Conservation (phyloP, 2,329 filamentous ascomycete genomes). For the Emmonsiellopsis sp. region DNA sequence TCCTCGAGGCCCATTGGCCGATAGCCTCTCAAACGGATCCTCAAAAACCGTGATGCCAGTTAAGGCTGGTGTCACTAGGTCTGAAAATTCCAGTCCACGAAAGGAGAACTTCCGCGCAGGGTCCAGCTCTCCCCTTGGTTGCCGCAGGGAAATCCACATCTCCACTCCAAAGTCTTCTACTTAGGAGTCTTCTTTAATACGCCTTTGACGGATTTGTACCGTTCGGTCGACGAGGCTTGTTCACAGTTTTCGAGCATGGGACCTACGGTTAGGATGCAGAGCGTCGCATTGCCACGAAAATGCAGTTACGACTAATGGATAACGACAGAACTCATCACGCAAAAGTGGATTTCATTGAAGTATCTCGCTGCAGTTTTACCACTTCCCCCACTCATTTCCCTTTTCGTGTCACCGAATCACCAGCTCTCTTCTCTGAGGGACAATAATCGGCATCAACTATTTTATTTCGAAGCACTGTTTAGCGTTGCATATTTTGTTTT, state of each 20-base stretch:
- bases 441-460: background rate
- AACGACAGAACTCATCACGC: background rate
- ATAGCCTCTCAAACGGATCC: slow-evolving; percentile 25
- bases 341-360: background rate
- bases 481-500: slow-evolving; percentile 1
- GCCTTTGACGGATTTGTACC: background rate
- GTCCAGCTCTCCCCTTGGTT: slow-evolving; percentile 29
- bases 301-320: slow-evolving; percentile 2
- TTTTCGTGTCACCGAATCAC: background rate
- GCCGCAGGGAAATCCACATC: slow-evolving; percentile 29
- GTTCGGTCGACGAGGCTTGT: background rate
- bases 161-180: slow-evolving; percentile 27
- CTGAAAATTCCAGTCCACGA: slow-evolving; percentile 32
- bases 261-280: background rate
- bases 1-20: slow-evolving; percentile 22
- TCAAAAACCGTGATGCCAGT: slow-evolving; percentile 27
- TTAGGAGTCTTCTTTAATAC: slow-evolving; percentile 9
- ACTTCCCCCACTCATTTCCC: background rate
- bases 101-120: slow-evolving; percentile 31
- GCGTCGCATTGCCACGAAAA: background rate
- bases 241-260: background rate
- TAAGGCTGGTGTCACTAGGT: slow-evolving; percentile 22
- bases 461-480: background rate
- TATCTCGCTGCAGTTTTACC: background rate
- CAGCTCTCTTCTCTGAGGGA: background rate